Percentiles rank a stretch among this genome's conserved stretches.
Conservation (phyloP, 257 asterid genomes). For the Penstemon eatonii region DNA sequence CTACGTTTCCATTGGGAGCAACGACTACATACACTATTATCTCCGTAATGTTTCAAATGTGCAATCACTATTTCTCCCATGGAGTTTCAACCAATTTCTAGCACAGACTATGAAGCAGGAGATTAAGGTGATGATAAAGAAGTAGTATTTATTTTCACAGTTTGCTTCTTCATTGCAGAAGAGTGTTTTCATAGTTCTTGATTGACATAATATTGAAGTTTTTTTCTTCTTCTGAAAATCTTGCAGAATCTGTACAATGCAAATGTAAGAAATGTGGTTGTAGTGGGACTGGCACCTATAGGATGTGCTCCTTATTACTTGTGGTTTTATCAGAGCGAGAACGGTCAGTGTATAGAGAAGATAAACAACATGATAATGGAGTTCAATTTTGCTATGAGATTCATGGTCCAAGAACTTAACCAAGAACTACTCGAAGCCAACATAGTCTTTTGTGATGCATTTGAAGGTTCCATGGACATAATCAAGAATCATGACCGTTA, state of each 20-base stretch:
- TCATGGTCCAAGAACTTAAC: slow-evolving; percentile 65
- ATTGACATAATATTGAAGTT: too few species aligned
- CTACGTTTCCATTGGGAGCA: slow-evolving; percentile 86
- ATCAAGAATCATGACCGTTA: slow-evolving; percentile 60
- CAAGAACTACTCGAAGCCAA: slow-evolving; percentile 59
- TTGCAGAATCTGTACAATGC: slow-evolving; percentile 81
- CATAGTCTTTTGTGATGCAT: slow-evolving; percentile 83
- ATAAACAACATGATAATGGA: slow-evolving; percentile 78
- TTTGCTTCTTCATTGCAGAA: neutral
- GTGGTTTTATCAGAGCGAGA: slow-evolving; percentile 54
- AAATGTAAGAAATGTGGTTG: slow-evolving; percentile 74
- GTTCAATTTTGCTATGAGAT: slow-evolving; percentile 78
- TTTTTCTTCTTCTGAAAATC: slow-evolving; percentile 16
- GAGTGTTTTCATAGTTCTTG: too few species aligned
- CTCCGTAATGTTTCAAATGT: slow-evolving; percentile 78
- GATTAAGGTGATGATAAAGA: slow-evolving; percentile 55
- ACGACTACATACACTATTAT: slow-evolving; percentile 92
- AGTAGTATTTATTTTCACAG: neutral
- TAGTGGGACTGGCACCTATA: slow-evolving; percentile 92
- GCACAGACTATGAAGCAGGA: slow-evolving; percentile 67
- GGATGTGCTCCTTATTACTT: slow-evolving; percentile 89
- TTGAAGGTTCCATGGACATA: slow-evolving; percentile 85
- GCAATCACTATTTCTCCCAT: slow-evolving; percentile 71
- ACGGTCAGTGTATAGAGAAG: slow-evolving; percentile 61
- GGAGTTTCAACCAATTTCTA: slow-evolving; percentile 83